Evolutionary conservation across 257 asterid genomes (phyloP).

Genomic region (Nicotiana noctiflora): DNA sequence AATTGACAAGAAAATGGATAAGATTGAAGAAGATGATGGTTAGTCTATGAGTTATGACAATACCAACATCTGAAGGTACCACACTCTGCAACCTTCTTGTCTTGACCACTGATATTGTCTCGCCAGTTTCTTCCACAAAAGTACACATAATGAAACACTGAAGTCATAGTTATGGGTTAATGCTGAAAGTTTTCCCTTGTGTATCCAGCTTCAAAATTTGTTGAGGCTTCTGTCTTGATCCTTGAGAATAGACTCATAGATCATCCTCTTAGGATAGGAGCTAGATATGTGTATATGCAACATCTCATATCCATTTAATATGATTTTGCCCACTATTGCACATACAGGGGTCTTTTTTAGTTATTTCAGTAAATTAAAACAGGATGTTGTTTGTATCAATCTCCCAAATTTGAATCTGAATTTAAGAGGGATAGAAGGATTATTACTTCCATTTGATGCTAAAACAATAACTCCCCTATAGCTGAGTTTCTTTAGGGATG

Average conservation of each 20-base stretch:
- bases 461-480: too few species aligned
- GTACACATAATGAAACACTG: neutral
- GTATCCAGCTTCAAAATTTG: neutral
- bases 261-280: neutral
- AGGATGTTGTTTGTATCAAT: neutral
- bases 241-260: neutral
- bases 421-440: neutral
- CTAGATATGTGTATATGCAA: neutral
- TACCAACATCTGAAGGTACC: neutral
- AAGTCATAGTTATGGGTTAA: neutral
- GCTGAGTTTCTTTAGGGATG: constrained; percentile 2
- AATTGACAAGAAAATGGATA: neutral
- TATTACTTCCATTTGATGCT: too few species aligned
- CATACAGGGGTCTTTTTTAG: neutral
- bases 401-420: neutral
- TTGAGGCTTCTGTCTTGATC: constrained; percentile 7
- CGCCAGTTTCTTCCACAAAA: neutral
- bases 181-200: neutral
- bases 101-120: neutral
- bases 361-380: neutral
- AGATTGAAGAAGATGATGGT: neutral
- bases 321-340: too few species aligned
- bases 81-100: neutral
- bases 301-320: neutral
- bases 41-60: neutral